Conservation (phyloP, 441 rosid genomes). For the Iberis amara region DNA sequence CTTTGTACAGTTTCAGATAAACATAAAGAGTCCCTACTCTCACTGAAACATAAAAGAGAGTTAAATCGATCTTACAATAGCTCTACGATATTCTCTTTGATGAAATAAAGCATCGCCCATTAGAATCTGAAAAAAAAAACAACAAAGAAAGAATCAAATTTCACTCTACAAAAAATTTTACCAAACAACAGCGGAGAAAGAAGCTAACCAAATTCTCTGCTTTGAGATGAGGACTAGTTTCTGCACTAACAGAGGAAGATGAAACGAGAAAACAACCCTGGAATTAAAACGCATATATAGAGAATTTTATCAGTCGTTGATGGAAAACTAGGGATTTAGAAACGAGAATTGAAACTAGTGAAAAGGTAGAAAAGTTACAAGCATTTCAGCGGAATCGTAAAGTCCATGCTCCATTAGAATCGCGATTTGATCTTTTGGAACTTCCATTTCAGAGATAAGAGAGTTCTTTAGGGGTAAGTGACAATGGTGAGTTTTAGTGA, state of each 20-base stretch:
- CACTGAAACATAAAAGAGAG: not conserved
- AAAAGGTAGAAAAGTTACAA: conserved; percentile 38
- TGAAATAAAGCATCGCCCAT: conserved; percentile 82
- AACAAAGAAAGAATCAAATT: conserved; percentile 9
- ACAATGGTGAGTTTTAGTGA: conserved; percentile 17
- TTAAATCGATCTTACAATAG: conserved; percentile 52
- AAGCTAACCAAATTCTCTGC: conserved; percentile 74
- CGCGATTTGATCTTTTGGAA: conserved; percentile 73
- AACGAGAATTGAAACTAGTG: not conserved
- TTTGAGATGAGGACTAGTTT: conserved; percentile 73
- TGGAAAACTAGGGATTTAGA: conserved; percentile 19
- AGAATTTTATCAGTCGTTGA: conserved; percentile 7
- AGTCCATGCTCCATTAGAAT: conserved; percentile 73
- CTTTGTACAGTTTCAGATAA: too few species aligned
- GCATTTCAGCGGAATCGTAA: conserved; percentile 73
- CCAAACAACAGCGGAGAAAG: conserved; percentile 5
- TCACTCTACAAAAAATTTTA: not conserved
- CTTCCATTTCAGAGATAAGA: conserved; percentile 50
- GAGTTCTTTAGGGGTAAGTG: conserved; percentile 22
- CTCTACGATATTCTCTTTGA: conserved; percentile 73
- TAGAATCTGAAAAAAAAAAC: conserved; percentile 49
- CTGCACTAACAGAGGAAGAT: conserved; percentile 59
- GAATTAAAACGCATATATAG: not conserved
- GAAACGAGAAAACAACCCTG: conserved; percentile 90
- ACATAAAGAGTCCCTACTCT: too few species aligned